These are phyloP conservation scores for Ganoderma lucidum DNA, from an alignment of 1,284 basidiomycete genomes.

Conservation along the genomic window DNA sequence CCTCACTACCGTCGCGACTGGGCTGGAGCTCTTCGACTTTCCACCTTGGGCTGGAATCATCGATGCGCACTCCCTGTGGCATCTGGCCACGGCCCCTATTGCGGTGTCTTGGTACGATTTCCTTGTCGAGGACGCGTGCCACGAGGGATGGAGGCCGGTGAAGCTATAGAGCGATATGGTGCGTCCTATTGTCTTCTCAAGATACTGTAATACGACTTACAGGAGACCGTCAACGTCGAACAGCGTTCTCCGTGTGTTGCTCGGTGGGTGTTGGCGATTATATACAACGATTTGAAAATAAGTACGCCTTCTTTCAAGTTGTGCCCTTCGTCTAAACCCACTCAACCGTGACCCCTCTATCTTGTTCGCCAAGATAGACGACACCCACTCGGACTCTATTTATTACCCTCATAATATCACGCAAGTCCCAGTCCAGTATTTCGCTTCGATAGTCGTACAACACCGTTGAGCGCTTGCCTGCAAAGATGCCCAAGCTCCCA, in stretches of 20 bases:
- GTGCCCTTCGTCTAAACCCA: not conserved
- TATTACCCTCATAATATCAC: not conserved
- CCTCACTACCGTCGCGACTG: slow-evolving; percentile 80
- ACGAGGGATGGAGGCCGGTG: slow-evolving; percentile 49
- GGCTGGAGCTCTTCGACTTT: slow-evolving; percentile 94
- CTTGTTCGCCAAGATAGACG: not conserved
- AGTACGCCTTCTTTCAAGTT: not conserved
- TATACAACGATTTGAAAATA: not conserved
- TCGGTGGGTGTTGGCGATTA: not conserved
- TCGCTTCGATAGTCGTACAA: not conserved
- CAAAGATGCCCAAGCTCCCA: not conserved
- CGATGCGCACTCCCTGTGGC: slow-evolving; percentile 98
- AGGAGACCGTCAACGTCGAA: not conserved
- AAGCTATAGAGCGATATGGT: slow-evolving; percentile 24
- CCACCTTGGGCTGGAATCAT: slow-evolving; percentile 78
- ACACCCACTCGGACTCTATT: not conserved
- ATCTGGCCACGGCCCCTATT: slow-evolving; percentile 87
- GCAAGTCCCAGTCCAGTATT: not conserved
- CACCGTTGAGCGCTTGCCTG: not conserved
- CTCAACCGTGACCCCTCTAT: not conserved
- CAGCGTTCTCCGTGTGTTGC: not conserved
- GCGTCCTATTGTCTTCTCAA: not conserved
- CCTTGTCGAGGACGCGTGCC: slow-evolving; percentile 72
- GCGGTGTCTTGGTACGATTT: slow-evolving; percentile 88
- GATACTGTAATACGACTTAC: not conserved